phyloP scores from a whole-genome alignment of 176 grass and related monocot genomes.

The Carex pumila region DNA sequence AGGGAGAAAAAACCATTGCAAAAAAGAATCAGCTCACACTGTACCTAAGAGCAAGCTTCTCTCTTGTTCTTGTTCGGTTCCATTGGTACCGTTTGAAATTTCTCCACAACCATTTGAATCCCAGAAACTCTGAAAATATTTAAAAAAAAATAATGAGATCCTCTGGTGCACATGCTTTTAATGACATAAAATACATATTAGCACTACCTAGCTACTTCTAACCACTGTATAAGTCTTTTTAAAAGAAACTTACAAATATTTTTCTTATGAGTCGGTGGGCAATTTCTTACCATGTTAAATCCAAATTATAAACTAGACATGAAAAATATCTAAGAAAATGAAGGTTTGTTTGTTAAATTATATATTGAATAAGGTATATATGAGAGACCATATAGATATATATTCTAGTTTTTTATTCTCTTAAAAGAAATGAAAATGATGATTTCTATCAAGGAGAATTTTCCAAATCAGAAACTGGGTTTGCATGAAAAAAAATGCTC shows the following conservation, averaged over 20 bases:
- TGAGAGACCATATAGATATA: not conserved
- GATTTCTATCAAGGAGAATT: not conserved
- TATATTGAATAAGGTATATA: not conserved
- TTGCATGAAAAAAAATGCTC: not conserved
- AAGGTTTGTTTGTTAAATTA: not conserved
- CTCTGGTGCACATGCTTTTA: not conserved
- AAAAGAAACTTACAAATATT: not conserved
- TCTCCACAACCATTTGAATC: constrained; percentile 39
- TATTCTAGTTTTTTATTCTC: not conserved
- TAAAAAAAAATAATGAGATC: not conserved
- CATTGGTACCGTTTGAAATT: constrained; percentile 14
- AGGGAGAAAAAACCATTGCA: not conserved
- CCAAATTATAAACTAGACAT: not conserved
- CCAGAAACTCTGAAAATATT: constrained; percentile 60
- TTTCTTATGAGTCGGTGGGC: not conserved
- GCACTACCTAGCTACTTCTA: not conserved
- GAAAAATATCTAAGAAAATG: not conserved
- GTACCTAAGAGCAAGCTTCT: constrained; percentile 27
- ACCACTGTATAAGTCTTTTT: not conserved
- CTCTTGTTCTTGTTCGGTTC: constrained; percentile 8
- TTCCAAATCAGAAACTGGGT: not conserved
- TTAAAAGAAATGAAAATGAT: not conserved
- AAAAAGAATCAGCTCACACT: constrained; percentile 16
- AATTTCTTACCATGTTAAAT: not conserved
- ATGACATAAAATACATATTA: not conserved